Evolutionary conservation across 2,329 filamentous ascomycete species (phyloP), one percentile per base, ranked within the genome.

Genomic region (Alternaria dauci): DNA sequence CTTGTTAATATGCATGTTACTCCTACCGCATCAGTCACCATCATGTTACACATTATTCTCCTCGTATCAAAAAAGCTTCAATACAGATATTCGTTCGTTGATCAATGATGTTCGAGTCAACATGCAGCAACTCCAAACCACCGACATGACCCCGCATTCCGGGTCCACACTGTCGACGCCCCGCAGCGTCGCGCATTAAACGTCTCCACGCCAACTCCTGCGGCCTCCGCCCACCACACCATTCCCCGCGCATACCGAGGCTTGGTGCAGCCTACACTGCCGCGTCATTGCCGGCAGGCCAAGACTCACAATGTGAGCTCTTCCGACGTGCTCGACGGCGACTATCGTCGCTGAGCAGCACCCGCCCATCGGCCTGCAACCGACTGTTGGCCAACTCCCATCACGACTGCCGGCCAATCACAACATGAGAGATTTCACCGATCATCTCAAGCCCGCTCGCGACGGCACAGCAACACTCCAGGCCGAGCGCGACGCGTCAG

Each of bases 391-490:
- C 14, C 41, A 26, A 42, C 39, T 20, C 11, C 23, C 23, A 51
- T 25, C 38, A 41, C 46, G n/a, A 28, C 41, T 18, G 50, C 9
- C 25, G 39, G 53, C 48, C 59, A 59, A 63, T 55, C 46, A 46
- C 54, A 55, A 43, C 51, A 83, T 84, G 82, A 67, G 76, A 23
- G 83, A 86, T 74, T 85, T 85, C 71, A 83, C 82, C 53, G 80
- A 82, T 68, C 75, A 76, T 18, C 80, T 86, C 30, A 80, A 78
- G 66, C 84, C 84, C 58, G 80, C 70, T 55, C 77, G 78, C 65
- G 76, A 81, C 64, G 84, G 83, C 26, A 79, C 81, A 23, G 78
- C 77, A 16, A 81, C 82, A 28, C 76, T 86, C 11, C 71, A 79
- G 30, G 71, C 77, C 36, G 83, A 86, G 67, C 78, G 83, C 60